Conservation (phyloP, 495 filamentous ascomycete species). For the Xylaria scruposa region DNA sequence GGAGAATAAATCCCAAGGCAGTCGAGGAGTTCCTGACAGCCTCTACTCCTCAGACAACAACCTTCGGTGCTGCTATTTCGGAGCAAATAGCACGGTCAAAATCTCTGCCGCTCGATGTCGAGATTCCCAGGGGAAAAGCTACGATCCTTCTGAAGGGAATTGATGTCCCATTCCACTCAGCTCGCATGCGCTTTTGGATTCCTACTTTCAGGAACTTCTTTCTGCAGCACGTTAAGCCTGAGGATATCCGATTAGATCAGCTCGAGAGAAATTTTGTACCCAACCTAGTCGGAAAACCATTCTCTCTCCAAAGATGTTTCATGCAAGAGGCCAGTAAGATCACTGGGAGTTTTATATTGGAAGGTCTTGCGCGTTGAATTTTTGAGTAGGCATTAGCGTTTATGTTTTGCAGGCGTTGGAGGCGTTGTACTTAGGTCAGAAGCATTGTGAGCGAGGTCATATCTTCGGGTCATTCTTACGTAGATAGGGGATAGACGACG, state of each 20-base stretch:
- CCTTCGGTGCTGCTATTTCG: conserved; percentile 43
- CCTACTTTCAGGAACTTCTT: conserved; percentile 90
- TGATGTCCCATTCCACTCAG: conserved; percentile 91
- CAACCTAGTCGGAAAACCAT: conserved; percentile 86
- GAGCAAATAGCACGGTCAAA: conserved; percentile 78
- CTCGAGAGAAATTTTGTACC: conserved; percentile 90
- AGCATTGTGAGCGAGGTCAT: not conserved
- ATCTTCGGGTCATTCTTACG: not conserved
- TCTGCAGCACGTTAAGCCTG: conserved; percentile 91
- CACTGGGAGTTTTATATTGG: conserved; percentile 77
- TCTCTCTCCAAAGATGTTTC: conserved; percentile 46
- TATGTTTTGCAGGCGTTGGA: not conserved
- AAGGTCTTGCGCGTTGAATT: conserved; percentile 1
- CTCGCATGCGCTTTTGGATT: conserved; percentile 87
- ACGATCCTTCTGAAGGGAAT: conserved; percentile 90
- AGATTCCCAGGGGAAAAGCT: conserved; percentile 82
- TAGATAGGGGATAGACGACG: not conserved
- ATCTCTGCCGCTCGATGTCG: conserved; percentile 66
- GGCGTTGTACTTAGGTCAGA: not conserved
- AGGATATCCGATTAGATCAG: conserved; percentile 84
- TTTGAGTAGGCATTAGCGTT: not conserved
- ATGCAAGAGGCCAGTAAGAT: conserved; percentile 84
- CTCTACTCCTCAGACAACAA: not conserved
- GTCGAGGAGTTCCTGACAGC: conserved; percentile 61
- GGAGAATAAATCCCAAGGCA: conserved; percentile 66